Evolutionary conservation across 805 yeast species (phyloP).

Genomic region (Candida ascalaphidarum): DNA sequence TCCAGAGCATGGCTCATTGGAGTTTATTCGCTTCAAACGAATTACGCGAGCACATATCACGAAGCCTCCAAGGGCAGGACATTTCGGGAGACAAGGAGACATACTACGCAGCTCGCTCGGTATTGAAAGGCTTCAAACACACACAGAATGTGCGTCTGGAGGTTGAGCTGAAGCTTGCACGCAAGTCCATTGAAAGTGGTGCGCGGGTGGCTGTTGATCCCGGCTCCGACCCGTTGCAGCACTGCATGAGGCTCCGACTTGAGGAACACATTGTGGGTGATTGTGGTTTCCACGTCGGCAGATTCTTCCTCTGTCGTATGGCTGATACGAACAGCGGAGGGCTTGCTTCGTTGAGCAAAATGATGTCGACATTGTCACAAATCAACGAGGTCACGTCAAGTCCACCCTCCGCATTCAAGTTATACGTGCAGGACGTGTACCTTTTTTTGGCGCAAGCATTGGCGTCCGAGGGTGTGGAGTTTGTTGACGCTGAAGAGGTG

Average conservation of each 20-base stretch:
- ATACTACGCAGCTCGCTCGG: constrained; percentile 23
- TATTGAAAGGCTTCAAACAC: constrained; percentile 26
- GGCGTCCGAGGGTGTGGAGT: constrained; percentile 23
- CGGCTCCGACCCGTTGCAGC: constrained; percentile 25
- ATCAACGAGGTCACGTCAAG: constrained; percentile 2
- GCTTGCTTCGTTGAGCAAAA: constrained; percentile 22
- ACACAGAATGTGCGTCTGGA: constrained; percentile 22
- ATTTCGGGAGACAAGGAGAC: constrained; percentile 31
- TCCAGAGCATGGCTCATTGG: constrained; percentile 31
- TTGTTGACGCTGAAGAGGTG: constrained; percentile 19
- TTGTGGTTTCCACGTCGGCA: constrained; percentile 29
- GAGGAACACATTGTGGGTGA: constrained; percentile 31
- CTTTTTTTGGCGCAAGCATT: constrained; percentile 19
- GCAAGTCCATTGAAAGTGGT: constrained; percentile 11
- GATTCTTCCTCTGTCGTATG: constrained; percentile 31
- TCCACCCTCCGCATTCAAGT: constrained; percentile 22
- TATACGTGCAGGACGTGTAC: constrained; percentile 35
- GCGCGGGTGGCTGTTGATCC: constrained; percentile 17
- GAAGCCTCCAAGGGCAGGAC: constrained; percentile 20
- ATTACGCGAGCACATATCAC: constrained; percentile 16
- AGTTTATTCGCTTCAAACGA: constrained; percentile 21
- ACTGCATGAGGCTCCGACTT: constrained; percentile 23
- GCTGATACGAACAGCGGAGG: constrained; percentile 27
- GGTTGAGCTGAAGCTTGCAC: constrained; percentile 19
- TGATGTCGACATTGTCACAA: constrained; percentile 12